These are phyloP conservation scores for Cytospora chrysosperma DNA, from an alignment of 2,329 filamentous ascomycete species.

Conservation along the genomic window DNA sequence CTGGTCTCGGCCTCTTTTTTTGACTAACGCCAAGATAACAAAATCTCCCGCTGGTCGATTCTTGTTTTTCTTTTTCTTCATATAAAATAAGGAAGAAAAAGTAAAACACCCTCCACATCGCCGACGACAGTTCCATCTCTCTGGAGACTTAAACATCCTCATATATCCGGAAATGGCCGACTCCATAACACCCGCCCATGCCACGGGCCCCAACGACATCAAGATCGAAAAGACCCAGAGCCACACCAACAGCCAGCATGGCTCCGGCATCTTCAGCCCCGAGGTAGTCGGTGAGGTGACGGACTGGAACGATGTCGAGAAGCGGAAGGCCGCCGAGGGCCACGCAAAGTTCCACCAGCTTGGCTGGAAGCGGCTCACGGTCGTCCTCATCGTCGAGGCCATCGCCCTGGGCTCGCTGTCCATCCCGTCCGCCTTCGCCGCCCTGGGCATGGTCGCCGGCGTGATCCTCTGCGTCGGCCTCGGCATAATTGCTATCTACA, in stretches of 20 bases:
- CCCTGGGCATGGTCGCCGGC: constrained; percentile 50
- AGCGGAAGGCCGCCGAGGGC: constrained; percentile 46
- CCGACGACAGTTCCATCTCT: no score
- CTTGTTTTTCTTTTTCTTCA: no score
- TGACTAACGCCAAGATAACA: background rate
- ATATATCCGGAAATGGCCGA: constrained; percentile 15
- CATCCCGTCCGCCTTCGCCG: constrained; percentile 51
- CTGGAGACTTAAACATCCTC: no score
- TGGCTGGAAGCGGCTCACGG: constrained; percentile 56
- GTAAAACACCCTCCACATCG: constrained; percentile 3
- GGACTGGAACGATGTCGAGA: constrained; percentile 41
- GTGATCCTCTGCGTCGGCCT: constrained; percentile 37
- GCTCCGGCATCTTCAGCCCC: constrained; percentile 20
- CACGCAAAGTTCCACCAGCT: constrained; percentile 51
- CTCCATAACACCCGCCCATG: constrained; percentile 5
- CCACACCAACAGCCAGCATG: constrained; percentile 17
- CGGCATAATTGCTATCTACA: constrained; percentile 42
- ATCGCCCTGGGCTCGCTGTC: constrained; percentile 54
- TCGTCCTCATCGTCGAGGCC: constrained; percentile 57
- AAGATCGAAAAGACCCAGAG: constrained; percentile 23
- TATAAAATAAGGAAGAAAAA: no score
- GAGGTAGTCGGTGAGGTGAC: constrained; percentile 22
- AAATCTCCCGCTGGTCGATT: background rate
- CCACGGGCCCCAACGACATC: constrained; percentile 5
- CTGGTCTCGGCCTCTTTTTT: constrained; percentile 4